These are phyloP conservation scores for Ramaria rubella DNA, from an alignment of 768 basidiomycete genomes.

Conservation along the genomic window DNA sequence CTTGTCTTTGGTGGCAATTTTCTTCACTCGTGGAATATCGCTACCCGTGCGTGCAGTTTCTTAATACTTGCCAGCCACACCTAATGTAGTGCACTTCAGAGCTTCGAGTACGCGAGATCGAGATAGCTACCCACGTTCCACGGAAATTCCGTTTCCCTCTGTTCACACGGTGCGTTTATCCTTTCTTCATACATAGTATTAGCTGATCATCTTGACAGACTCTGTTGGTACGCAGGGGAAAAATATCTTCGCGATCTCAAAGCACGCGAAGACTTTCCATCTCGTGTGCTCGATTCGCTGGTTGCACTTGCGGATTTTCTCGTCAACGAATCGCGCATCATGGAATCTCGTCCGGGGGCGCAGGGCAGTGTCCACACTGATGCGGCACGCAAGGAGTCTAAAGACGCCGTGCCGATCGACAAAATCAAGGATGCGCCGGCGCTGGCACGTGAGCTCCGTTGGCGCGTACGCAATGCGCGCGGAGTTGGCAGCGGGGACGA, in stretches of 20 bases:
- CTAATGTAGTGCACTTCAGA: constrained; percentile 40
- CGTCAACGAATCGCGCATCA: constrained; percentile 61
- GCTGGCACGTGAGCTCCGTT: constrained; percentile 76
- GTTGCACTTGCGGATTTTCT: constrained; percentile 70
- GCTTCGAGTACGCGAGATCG: constrained; percentile 82
- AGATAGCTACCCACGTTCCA: constrained; percentile 87
- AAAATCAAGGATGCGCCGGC: constrained; percentile 77
- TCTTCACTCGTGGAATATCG: constrained; percentile 85
- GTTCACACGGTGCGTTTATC: constrained; percentile 56
- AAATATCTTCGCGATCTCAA: constrained; percentile 71
- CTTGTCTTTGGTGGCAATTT: constrained; percentile 98
- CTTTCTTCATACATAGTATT: neutral
- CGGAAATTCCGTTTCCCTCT: constrained; percentile 86
- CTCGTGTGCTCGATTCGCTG: constrained; percentile 66
- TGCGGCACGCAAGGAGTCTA: constrained; percentile 64
- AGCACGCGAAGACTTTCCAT: constrained; percentile 41
- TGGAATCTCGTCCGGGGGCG: constrained; percentile 54
- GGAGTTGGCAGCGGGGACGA: constrained; percentile 70
- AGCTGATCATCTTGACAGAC: constrained; percentile 35
- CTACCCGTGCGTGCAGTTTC: constrained; percentile 63
- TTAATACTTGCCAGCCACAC: neutral
- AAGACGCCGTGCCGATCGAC: constrained; percentile 76
- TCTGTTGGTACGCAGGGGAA: constrained; percentile 89
- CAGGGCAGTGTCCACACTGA: constrained; percentile 28
- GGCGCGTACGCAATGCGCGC: constrained; percentile 62